These are phyloP conservation scores for Pinus albicaulis DNA, from an alignment of 75 land plant genomes.

Conservation along the genomic window DNA sequence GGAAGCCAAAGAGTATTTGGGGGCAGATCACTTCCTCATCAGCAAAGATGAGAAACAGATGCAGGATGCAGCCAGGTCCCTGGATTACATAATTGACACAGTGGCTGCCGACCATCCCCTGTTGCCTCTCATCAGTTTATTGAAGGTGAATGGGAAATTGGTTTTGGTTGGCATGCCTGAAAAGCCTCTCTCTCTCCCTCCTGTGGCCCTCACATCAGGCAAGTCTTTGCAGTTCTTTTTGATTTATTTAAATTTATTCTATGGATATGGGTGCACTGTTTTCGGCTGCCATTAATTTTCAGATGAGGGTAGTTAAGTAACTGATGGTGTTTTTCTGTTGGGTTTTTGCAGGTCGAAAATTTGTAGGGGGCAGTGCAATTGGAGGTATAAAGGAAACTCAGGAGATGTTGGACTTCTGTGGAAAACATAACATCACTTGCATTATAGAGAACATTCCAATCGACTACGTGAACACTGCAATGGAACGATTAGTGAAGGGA, in stretches of 20 bases:
- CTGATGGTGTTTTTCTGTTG: too few species aligned
- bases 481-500: constrained; percentile 26
- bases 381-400: constrained; percentile 58
- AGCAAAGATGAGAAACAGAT: constrained; percentile 38
- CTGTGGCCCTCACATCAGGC: not conserved
- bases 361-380: constrained; percentile 39
- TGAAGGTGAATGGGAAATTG: constrained; percentile 55
- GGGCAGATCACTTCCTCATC: constrained; percentile 43
- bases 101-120: constrained; percentile 55
- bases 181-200: constrained; percentile 15
- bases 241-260: too few species aligned
- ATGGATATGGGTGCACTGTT: too few species aligned
- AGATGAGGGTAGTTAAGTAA: too few species aligned
- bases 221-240: not conserved
- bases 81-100: constrained; percentile 42
- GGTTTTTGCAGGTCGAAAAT: constrained; percentile 25
- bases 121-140: constrained; percentile 33
- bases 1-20: constrained; percentile 37
- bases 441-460: constrained; percentile 33
- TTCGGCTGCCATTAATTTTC: too few species aligned
- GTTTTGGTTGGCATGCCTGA: constrained; percentile 23
- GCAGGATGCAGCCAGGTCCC: constrained; percentile 32
- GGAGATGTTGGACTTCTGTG: constrained; percentile 61
- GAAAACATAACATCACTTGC: constrained; percentile 33
- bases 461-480: constrained; percentile 28